Percentiles rank a stretch among this genome's conserved stretches.
phyloP scores from a whole-genome alignment of 371 early-diverging fungal species.

The Zychaea mexicana region DNA sequence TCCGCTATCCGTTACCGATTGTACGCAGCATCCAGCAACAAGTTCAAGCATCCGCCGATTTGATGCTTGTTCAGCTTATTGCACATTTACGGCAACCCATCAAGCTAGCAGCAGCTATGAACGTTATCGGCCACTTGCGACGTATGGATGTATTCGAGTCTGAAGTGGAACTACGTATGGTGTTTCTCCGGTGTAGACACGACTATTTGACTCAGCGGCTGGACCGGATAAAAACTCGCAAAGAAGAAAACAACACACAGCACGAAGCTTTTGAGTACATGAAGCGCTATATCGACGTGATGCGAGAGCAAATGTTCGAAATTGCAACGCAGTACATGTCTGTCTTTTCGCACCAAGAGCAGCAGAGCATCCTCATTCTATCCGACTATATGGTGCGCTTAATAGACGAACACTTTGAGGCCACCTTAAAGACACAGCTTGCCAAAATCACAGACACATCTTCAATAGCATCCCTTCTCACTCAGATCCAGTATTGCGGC shows the following conservation, averaged over 20 bases:
- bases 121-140: constrained; percentile 78
- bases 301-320: constrained; percentile 81
- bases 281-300: constrained; percentile 74
- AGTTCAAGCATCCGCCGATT: constrained; percentile 63
- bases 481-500: constrained; percentile 84
- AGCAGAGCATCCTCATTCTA: constrained; percentile 35
- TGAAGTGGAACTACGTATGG: constrained; percentile 71
- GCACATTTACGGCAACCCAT: constrained; percentile 72
- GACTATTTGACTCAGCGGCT: constrained; percentile 60
- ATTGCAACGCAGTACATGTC: constrained; percentile 81
- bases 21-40: constrained; percentile 63
- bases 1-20: constrained; percentile 60
- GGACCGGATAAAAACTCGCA: constrained; percentile 30
- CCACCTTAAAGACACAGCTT: constrained; percentile 39
- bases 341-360: constrained; percentile 68
- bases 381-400: constrained; percentile 60
- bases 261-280: constrained; percentile 67
- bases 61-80: constrained; percentile 75
- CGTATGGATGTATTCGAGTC: constrained; percentile 73
- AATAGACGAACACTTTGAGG: constrained; percentile 30
- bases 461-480: constrained; percentile 63
- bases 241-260: constrained; percentile 27
- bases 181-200: constrained; percentile 77
- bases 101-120: constrained; percentile 78
- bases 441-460: constrained; percentile 65